phyloP scores from a whole-genome alignment of 495 filamentous ascomycete genomes.

The Monascus purpureus region DNA sequence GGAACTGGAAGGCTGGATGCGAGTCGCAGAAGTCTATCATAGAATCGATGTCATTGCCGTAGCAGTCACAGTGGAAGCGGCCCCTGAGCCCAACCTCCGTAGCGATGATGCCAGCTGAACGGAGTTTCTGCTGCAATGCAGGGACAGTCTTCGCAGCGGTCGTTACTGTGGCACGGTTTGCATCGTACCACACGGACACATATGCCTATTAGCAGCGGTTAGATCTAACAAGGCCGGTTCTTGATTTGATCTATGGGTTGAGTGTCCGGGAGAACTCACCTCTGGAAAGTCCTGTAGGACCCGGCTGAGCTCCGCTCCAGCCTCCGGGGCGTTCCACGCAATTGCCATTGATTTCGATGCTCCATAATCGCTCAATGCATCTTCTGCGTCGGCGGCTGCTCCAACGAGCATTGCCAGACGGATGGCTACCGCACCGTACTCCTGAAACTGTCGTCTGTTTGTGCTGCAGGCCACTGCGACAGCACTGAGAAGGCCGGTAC shows the following conservation, averaged over 20 bases:
- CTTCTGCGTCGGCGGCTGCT: no score
- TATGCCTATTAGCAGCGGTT: constrained; percentile 9
- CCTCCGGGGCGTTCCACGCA: no score
- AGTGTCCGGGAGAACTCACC: no score
- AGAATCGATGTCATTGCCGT: constrained; percentile 4
- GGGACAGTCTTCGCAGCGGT: constrained; percentile 10
- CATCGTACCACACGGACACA: constrained; percentile 6
- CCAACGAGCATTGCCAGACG: no score
- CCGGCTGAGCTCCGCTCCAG: no score
- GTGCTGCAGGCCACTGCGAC: constrained; percentile 15
- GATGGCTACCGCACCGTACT: no score
- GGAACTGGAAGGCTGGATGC: constrained; percentile 20
- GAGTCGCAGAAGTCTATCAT: constrained; percentile 12
- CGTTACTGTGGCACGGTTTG: constrained; percentile 11
- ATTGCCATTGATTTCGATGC: no score
- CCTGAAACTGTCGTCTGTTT: no score
- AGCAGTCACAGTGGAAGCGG: constrained; percentile 15
- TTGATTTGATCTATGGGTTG: no score
- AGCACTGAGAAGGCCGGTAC: constrained; percentile 15
- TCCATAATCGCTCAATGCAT: no score
- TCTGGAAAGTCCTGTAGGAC: no score
- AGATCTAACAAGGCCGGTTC: no score
- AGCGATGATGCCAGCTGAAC: constrained; percentile 19
- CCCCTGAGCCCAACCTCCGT: constrained; percentile 20
- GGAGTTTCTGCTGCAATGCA: constrained; percentile 15